A percentile compares a stretch with the other conserved stretches of the same genome.
Conservation (phyloP, 768 basidiomycete species). For the Hortiboletus campestris region DNA sequence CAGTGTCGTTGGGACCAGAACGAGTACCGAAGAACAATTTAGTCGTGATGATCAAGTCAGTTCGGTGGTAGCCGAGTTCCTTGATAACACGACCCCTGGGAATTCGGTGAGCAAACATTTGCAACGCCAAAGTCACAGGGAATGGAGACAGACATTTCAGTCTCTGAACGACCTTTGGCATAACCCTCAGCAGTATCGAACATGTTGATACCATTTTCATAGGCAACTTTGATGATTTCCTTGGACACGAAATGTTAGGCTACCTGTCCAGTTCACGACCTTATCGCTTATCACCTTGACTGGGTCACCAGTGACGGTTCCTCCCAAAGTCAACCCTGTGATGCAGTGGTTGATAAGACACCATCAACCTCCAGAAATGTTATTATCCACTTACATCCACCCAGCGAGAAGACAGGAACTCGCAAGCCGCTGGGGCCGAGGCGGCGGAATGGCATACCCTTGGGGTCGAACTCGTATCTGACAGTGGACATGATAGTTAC, state of each 20-base stretch:
- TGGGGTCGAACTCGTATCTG: conserved; percentile 36
- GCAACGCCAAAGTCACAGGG: not conserved
- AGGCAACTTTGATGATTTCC: conserved; percentile 56
- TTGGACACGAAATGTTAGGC: conserved; percentile 9
- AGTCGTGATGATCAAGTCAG: conserved; percentile 53
- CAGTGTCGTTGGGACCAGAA: conserved; percentile 42
- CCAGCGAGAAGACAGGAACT: conserved; percentile 52
- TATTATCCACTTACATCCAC: conserved; percentile 39
- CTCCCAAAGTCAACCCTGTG: conserved; percentile 46
- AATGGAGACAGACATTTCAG: conserved; percentile 42
- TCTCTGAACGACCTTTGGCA: conserved; percentile 47
- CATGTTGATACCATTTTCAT: conserved; percentile 51
- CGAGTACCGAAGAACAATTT: conserved; percentile 59
- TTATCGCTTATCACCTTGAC: conserved; percentile 40
- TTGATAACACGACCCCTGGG: conserved; percentile 50
- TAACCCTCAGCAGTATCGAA: conserved; percentile 50
- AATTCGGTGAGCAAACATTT: not conserved
- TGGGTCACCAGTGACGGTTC: conserved; percentile 47
- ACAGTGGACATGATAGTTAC: conserved; percentile 22
- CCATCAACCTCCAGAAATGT: not conserved
- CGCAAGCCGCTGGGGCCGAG: conserved; percentile 47
- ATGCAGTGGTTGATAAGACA: not conserved
- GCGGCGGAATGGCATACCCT: conserved; percentile 41
- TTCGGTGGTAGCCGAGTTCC: conserved; percentile 49
- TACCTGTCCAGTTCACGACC: not conserved